A percentile compares a stretch with the other conserved stretches of the same genome.
Conservation (phyloP, 208 protist species). For the Trypanosoma conorhini region DNA sequence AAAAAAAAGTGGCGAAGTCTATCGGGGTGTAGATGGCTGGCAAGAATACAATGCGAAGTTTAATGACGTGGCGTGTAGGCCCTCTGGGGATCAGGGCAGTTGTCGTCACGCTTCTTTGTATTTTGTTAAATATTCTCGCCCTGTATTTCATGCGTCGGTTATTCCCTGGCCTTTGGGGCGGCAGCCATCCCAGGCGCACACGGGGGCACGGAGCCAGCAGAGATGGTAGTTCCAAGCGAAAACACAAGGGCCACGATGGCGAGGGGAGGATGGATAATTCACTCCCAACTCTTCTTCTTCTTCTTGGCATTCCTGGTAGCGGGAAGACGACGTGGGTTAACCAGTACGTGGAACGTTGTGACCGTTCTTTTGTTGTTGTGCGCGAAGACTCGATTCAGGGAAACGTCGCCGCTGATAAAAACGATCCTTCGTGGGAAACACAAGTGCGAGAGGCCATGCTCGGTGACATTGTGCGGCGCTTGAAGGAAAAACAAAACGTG, state of each 20-base stretch:
- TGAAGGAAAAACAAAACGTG: conserved; percentile 56
- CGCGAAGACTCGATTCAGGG: conserved; percentile 50
- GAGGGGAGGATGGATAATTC: conserved; percentile 38
- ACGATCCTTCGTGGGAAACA: conserved; percentile 55
- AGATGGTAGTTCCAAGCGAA: background rate
- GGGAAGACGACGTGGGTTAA: conserved; percentile 82
- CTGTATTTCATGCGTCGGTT: conserved; percentile 11
- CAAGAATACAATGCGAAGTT: background rate
- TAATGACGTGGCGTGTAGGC: background rate
- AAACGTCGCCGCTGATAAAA: conserved; percentile 42
- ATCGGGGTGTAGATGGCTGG: background rate
- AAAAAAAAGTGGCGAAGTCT: background rate
- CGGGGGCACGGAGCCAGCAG: background rate
- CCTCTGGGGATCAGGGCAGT: background rate
- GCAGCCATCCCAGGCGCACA: background rate
- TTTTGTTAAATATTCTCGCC: conserved; percentile 15
- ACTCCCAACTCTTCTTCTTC: conserved; percentile 60
- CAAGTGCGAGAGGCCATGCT: conserved; percentile 63
- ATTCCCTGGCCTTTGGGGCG: background rate
- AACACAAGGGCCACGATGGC: conserved; percentile 17
- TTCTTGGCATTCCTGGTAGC: conserved; percentile 76
- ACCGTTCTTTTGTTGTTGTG: conserved; percentile 58
- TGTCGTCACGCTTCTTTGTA: conserved; percentile 9
- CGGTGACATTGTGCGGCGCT: conserved; percentile 36
- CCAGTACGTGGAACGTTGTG: conserved; percentile 62